These are phyloP conservation scores for Entelexis paramagnoliae DNA, from an alignment of 1,139 yeast species.

Conservation along the genomic window DNA sequence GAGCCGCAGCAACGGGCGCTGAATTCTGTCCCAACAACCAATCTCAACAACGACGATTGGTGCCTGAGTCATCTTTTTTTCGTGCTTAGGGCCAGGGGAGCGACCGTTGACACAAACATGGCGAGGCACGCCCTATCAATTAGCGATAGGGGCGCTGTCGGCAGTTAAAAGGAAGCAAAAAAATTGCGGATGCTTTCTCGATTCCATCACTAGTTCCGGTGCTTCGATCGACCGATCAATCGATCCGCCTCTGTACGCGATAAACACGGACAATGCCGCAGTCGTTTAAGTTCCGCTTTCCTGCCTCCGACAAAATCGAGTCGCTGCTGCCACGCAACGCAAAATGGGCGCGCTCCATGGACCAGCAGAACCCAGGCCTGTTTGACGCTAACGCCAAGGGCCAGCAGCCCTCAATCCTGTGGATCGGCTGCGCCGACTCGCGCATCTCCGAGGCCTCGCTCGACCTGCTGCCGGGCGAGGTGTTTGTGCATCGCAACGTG, in stretches of 20 bases:
- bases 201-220: background rate
- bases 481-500: conserved; percentile 85
- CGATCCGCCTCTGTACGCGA: background rate
- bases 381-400: conserved; percentile 68
- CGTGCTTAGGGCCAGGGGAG: conserved; percentile 1
- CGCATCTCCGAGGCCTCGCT: conserved; percentile 75
- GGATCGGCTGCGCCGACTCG: conserved; percentile 96
- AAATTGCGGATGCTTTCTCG: background rate
- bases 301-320: conserved; percentile 34
- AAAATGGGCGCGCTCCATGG: conserved; percentile 53
- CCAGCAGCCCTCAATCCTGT: conserved; percentile 83
- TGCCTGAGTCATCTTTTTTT: conserved; percentile 1
- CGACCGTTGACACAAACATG: background rate
- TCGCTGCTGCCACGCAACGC: conserved; percentile 62
- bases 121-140: background rate
- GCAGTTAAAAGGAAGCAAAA: background rate
- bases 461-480: conserved; percentile 77
- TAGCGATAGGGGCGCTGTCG: background rate
- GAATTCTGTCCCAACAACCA: conserved; percentile 1
- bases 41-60: conserved; percentile 1
- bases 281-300: conserved; percentile 26
- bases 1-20: background rate
- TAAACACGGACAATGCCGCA: conserved; percentile 3
- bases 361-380: conserved; percentile 50
- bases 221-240: background rate